These are phyloP conservation scores for Acrodontium crateriforme DNA, from an alignment of 2,329 filamentous ascomycete species.

Conservation along the genomic window DNA sequence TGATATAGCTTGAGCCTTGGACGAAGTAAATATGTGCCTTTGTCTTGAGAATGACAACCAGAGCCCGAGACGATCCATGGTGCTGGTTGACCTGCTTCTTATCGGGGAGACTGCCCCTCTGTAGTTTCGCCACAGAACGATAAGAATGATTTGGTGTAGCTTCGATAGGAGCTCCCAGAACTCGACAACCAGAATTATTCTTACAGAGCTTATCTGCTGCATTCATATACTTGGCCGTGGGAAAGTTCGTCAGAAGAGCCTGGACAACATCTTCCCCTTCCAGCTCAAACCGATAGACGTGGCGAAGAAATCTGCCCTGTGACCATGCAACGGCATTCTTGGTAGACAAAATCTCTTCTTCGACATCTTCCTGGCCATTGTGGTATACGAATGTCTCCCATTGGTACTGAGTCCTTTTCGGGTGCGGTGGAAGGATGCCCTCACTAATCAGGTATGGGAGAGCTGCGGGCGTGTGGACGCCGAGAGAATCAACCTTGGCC, in stretches of 20 bases:
- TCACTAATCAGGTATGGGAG: constrained; percentile 74
- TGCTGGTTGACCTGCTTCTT: background rate
- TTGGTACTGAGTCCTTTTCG: constrained; percentile 51
- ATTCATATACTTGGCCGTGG: constrained; percentile 24
- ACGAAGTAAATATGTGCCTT: constrained; percentile 92
- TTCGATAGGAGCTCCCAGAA: background rate
- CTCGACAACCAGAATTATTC: background rate
- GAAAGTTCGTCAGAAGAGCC: constrained; percentile 74
- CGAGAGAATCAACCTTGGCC: constrained; percentile 82
- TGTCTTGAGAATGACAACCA: constrained; percentile 83
- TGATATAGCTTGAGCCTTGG: constrained; percentile 70
- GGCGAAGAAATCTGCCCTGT: constrained; percentile 68
- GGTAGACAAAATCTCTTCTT: constrained; percentile 73
- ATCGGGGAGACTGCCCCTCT: too few species aligned
- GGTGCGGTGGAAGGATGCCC: constrained; percentile 56
- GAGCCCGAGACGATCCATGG: constrained; percentile 34
- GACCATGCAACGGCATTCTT: constrained; percentile 75
- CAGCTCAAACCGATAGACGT: constrained; percentile 71
- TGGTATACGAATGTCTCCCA: constrained; percentile 54
- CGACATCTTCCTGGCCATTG: constrained; percentile 27
- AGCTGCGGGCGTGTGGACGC: constrained; percentile 76
- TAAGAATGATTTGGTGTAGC: background rate
- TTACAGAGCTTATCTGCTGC: background rate
- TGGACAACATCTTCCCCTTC: constrained; percentile 81
- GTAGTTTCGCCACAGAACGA: background rate